phyloP scores from a whole-genome alignment of 169 alveolate genomes.

The Plasmodium malariae region DNA sequence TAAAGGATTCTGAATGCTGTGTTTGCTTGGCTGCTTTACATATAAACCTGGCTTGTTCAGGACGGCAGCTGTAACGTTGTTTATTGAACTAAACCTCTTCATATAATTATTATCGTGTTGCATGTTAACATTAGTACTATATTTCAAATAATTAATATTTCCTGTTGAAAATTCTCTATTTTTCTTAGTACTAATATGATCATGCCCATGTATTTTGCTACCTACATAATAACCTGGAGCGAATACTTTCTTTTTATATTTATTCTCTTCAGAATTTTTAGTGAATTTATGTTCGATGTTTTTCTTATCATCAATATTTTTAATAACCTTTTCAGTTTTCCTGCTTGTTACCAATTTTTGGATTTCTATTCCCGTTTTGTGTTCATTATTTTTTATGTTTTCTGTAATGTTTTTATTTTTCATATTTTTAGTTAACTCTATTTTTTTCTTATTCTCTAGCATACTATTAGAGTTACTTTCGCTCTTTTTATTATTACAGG shows the following conservation, averaged over 20 bases:
- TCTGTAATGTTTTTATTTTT: constrained; percentile 14
- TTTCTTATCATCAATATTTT: not conserved
- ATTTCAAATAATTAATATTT: not conserved
- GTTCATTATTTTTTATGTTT: not conserved
- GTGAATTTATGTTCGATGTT: not conserved
- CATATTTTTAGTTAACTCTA: constrained; percentile 3
- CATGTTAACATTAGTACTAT: not conserved
- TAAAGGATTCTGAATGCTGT: not conserved
- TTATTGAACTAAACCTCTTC: constrained; percentile 21
- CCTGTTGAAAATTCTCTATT: not conserved
- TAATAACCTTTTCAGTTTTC: constrained; percentile 7
- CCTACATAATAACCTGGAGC: not conserved
- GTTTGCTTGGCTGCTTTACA: not conserved
- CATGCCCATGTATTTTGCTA: not conserved
- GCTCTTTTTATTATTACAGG: not conserved
- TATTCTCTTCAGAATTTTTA: not conserved
- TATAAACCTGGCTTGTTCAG: not conserved
- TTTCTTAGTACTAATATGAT: not conserved
- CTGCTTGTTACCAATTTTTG: constrained; percentile 9
- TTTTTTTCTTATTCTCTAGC: constrained; percentile 18
- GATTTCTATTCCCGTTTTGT: constrained; percentile 3
- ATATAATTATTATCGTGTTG: not conserved
- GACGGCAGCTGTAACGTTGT: not conserved
- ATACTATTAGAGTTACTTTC: not conserved
- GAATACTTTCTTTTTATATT: not conserved